Base-by-base conservation (phyloP, 2,329 filamentous ascomycete genomes). In the Grosmannia serpens region DNA sequence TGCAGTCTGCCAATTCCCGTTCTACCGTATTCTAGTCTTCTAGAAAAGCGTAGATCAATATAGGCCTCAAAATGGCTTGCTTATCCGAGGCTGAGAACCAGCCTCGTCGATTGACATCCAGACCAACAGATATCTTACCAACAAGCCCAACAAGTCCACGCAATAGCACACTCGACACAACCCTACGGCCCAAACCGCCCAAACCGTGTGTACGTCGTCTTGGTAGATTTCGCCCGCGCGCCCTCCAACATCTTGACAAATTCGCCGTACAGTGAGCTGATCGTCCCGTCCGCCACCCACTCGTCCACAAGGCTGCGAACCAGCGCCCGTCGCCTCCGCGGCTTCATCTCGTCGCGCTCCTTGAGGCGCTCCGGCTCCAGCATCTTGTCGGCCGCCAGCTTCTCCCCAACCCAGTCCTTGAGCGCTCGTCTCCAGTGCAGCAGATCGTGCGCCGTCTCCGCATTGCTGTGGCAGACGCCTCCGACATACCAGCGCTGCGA, bases 391-490 rank as follows among this genome's bases (percentile, higher is more conserved):
- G 69, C 69, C 27, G 76, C 70, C 0, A 94, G 79, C 57, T 80
- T 82, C 31, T 79, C 76, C 27, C 86, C 75, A 0, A 91, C 84
- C 79, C 81, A 88, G 62, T 85, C 78, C 66, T 88, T 85, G n/a
- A 92, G 80, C 52, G 84, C 81, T 60, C 81, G 82, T 59, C 86
- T 85, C 89, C 89, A 91, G 70, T 94, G 89, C 5, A 83, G 78
- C 4, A 92, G 76, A 1, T 78, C 79, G 66, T 92, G 88, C 0
- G 87, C 85, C 46, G 85, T 85, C 62, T 83, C 76, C 0, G 88
- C 87, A 53, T 79, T 75, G 61, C 73, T 73, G 64, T 70, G 68
- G 67, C 75, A 77, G 15, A 71, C 68, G 15, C 62, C 64, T 35
- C 75, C 75, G 15, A 76, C 68, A 41, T 61, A 59, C 73, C 73